phyloP scores from a whole-genome alignment of 1,284 basidiomycete genomes.

The Ganoderma resinaceum region DNA sequence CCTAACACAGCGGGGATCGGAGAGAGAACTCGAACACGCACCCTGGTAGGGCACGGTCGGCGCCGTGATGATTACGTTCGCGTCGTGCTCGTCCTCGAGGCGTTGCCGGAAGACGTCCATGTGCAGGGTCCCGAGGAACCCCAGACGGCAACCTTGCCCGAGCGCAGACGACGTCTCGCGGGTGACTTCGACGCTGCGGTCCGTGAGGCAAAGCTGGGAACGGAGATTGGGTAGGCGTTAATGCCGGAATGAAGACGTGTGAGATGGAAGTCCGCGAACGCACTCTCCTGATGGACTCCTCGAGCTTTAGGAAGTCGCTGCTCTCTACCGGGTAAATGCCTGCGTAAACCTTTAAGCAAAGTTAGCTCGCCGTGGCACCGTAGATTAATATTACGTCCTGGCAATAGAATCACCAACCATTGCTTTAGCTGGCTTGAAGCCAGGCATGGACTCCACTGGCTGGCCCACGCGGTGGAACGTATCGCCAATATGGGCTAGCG shows the following conservation, averaged over 20 bases:
- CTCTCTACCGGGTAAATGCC: constrained; percentile 95
- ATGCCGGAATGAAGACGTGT: constrained; percentile 16
- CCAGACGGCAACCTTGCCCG: constrained; percentile 94
- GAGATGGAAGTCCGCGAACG: constrained; percentile 36
- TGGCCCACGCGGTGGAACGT: constrained; percentile 86
- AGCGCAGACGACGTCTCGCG: constrained; percentile 94
- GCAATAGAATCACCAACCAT: constrained; percentile 68
- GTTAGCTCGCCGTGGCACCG: constrained; percentile 3
- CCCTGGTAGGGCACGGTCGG: constrained; percentile 94
- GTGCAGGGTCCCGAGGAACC: constrained; percentile 95
- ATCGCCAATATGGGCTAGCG: constrained; percentile 88
- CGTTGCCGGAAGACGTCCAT: constrained; percentile 98
- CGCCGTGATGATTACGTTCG: constrained; percentile 89
- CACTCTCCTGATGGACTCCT: constrained; percentile 94
- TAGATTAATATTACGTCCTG: not conserved
- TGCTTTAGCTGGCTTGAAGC: constrained; percentile 91
- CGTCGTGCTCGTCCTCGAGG: constrained; percentile 95
- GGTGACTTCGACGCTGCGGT: constrained; percentile 91
- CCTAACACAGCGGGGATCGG: not conserved
- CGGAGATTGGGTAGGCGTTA: constrained; percentile 14
- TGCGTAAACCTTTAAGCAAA: constrained; percentile 79
- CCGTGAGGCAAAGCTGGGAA: constrained; percentile 81
- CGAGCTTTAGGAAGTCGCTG: constrained; percentile 91
- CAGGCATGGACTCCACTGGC: constrained; percentile 86
- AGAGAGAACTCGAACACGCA: constrained; percentile 42